phyloP scores from a whole-genome alignment of 2,329 filamentous ascomycete species.

The Aspergillus fumigatiaffinis region DNA sequence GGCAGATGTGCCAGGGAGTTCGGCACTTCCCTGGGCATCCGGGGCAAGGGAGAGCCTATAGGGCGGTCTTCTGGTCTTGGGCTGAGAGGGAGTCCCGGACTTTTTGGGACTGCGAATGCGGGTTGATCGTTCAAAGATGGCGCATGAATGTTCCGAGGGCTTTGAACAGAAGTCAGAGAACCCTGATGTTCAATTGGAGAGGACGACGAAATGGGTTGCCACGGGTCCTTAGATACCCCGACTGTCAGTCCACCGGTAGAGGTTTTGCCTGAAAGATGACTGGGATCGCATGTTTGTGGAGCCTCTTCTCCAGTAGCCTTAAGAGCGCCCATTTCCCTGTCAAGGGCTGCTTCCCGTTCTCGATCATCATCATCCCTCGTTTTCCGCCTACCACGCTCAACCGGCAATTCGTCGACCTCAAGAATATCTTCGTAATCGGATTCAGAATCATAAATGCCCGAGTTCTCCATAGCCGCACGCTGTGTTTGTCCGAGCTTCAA shows the following conservation, averaged over 20 bases:
- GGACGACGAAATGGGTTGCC: slow-evolving; percentile 45
- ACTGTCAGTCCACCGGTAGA: slow-evolving; percentile 15
- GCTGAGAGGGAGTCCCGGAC: slow-evolving; percentile 61
- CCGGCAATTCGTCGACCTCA: slow-evolving; percentile 62
- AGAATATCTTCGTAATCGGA: slow-evolving; percentile 80
- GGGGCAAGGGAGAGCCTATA: slow-evolving; percentile 56
- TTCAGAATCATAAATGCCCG: slow-evolving; percentile 61
- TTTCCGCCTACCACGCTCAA: slow-evolving; percentile 69
- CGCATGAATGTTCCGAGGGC: slow-evolving; percentile 21
- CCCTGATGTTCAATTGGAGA: slow-evolving; percentile 20
- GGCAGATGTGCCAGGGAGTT: slow-evolving; percentile 59
- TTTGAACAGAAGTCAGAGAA: slow-evolving; percentile 32
- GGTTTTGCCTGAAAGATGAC: slow-evolving; percentile 6
- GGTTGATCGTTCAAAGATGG: slow-evolving; percentile 34
- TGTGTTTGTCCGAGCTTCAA: slow-evolving; percentile 61
- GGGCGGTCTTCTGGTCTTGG: slow-evolving; percentile 59
- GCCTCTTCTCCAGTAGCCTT: slow-evolving; percentile 40
- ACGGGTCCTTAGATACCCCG: slow-evolving; percentile 43
- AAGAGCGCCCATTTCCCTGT: slow-evolving; percentile 61
- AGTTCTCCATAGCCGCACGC: slow-evolving; percentile 41
- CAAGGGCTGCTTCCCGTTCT: slow-evolving; percentile 65
- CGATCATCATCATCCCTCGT: slow-evolving; percentile 85
- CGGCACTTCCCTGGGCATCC: slow-evolving; percentile 49
- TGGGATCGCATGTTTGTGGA: background rate
- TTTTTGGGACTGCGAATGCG: slow-evolving; percentile 49